Evolutionary conservation across 2,329 filamentous ascomycete species (phyloP).

Genomic region (Fusarium sp.): DNA sequence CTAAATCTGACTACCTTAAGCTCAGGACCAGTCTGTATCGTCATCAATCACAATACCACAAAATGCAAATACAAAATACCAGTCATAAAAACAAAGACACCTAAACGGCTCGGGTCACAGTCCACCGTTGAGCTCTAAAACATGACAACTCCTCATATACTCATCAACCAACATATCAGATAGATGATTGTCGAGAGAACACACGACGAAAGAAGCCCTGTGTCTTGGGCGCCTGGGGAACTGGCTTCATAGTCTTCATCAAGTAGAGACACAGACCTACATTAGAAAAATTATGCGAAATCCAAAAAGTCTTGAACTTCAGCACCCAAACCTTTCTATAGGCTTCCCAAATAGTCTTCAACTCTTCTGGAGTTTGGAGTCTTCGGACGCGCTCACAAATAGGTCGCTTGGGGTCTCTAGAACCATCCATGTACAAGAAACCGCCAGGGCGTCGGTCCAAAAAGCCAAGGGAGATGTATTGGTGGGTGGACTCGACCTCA

Average conservation of each 20-base stretch:
- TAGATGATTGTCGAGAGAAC: neutral
- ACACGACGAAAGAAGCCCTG: neutral
- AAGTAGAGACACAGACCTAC: neutral
- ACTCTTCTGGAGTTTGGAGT: neutral
- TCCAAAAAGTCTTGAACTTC: neutral
- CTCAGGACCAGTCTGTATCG: neutral
- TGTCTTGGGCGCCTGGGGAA: neutral
- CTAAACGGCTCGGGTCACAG: accelerated
- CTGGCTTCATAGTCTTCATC: neutral
- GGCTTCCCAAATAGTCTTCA: neutral
- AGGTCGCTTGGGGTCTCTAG: neutral
- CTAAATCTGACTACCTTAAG: no score
- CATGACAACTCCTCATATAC: no score
- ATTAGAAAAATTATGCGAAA: neutral
- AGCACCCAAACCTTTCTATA: neutral
- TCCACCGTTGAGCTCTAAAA: no score
- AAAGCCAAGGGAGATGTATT: neutral
- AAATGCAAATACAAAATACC: neutral
- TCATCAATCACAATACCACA: neutral
- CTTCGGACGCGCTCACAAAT: neutral
- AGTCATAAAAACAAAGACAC: neutral
- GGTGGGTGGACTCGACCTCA: neutral
- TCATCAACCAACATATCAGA: neutral
- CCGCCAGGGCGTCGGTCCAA: neutral
- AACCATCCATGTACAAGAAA: neutral